Evolutionary conservation across 257 asterid genomes (phyloP).

Genomic region (Gynochthodes officinalis): DNA sequence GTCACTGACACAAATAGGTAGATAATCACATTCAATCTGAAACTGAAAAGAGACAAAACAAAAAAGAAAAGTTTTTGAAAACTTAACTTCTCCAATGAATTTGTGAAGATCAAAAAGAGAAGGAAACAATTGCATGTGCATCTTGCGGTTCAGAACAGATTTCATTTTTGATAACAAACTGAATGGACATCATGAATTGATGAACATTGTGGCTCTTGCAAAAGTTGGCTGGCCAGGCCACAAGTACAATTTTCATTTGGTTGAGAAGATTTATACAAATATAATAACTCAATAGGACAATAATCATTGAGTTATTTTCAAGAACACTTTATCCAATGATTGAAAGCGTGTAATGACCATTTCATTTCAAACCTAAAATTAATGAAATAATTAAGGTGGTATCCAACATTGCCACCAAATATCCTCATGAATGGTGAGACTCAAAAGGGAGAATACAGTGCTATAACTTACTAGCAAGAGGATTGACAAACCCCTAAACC

Average conservation of each 20-base stretch:
- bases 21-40: not conserved
- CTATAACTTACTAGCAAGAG: slow-evolving; percentile 22
- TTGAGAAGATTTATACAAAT: not conserved
- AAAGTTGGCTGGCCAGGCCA: not conserved
- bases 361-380: slow-evolving; percentile 13
- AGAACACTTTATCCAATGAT: slow-evolving; percentile 25
- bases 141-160: not conserved
- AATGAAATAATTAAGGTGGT: slow-evolving; percentile 31
- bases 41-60: no score
- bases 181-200: not conserved
- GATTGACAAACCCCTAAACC: slow-evolving; percentile 26
- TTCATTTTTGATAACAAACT: not conserved
- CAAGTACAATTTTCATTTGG: not conserved
- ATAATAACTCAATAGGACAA: not conserved
- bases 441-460: slow-evolving; percentile 16
- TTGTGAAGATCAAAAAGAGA: no score
- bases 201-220: not conserved
- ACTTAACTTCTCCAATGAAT: not conserved
- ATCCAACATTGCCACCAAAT: slow-evolving; percentile 29
- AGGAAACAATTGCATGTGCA: not conserved
- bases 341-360: slow-evolving; percentile 25
- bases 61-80: not conserved
- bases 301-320: slow-evolving; percentile 8
- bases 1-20: not conserved
- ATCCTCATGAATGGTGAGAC: slow-evolving; percentile 9